Evolutionary conservation across 805 yeast genomes (phyloP), one percentile per base, ranked within the genome.

Genomic region (Saccharomycodes ludwigii): DNA sequence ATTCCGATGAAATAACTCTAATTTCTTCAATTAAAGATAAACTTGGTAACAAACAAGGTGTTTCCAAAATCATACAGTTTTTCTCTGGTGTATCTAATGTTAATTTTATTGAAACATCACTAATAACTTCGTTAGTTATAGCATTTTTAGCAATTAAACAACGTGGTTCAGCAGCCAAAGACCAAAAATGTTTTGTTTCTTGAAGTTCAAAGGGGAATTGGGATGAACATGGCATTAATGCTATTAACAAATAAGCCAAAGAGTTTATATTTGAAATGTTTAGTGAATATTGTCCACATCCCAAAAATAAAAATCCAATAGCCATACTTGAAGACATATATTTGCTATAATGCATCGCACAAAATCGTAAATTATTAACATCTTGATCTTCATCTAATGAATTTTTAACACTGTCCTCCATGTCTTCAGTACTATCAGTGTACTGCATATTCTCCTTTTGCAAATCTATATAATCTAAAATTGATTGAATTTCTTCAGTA

Each of bases 241-340:
- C 67, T 0, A 83, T 68, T 1, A 84, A 56, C 43, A 91, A 62
- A 3, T 51, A 51, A 3, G 58, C 50, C 9, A 47, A 32, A 18
- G 42, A 42, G 24, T 48, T 47, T 8, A 78, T 60, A 34, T 71
- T 66, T 3, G 79, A 69, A 12, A 64, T 66, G 23, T 71, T 65
- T 36, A 91, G 68, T 0, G 94, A 85, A 52, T 73, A 84, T 50
- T 84, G 95, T 0, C 97, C 95, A 2, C 95, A 91, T 1, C 95
- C 95, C 22, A 91, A 52, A 48, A 88, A 86, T 33, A 88, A 59
- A 43, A 88, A 73, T 2, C 99, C 99, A 23, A 91, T 54, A 0
- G 94, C 81, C 61, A 82, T 68, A 44, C 81, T 83, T 2, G 76
- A 63, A 0, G 86, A 81, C 73, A 80, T 72, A 45, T 71, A 81